Conservation (phyloP, 2,329 filamentous ascomycete genomes). For the Canariomyces notabilis region DNA sequence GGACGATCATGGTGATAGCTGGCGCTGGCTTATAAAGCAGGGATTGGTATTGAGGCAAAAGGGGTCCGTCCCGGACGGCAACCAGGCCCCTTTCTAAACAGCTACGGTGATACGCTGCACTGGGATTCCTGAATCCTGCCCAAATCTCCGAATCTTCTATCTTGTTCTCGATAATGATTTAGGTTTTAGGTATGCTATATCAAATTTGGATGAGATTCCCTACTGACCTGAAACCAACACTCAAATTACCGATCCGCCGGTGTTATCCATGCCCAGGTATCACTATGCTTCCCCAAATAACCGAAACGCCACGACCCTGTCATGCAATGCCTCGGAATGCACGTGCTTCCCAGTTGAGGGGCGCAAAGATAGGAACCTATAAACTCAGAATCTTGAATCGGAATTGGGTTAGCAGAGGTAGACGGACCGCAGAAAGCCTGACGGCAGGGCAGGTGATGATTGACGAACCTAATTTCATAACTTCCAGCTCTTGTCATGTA, state of each 20-base stretch:
- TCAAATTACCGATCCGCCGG: no score
- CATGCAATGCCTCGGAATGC: not conserved
- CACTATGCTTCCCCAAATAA: not conserved
- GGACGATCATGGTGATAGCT: not conserved
- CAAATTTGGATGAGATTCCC: no score
- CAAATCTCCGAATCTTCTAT: no score
- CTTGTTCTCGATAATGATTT: no score
- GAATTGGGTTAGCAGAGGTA: not conserved
- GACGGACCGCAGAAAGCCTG: not conserved
- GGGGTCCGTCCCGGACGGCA: no score
- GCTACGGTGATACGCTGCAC: no score
- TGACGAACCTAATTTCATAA: conserved; percentile 67
- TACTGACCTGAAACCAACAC: no score
- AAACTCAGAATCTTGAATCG: not conserved
- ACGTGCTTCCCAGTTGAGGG: not conserved
- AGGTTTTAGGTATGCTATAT: no score
- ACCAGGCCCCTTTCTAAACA: no score
- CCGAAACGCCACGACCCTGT: not conserved
- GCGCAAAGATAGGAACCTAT: not conserved
- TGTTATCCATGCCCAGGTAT: no score
- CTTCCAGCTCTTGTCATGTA: conserved; percentile 98
- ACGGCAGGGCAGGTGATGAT: not conserved
- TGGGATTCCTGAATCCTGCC: no score
- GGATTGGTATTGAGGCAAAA: not conserved
- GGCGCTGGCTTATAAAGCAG: not conserved